These are phyloP conservation scores for Gonapodya sp. DNA, from an alignment of 192 early-diverging fungal genomes.

Conservation along the genomic window DNA sequence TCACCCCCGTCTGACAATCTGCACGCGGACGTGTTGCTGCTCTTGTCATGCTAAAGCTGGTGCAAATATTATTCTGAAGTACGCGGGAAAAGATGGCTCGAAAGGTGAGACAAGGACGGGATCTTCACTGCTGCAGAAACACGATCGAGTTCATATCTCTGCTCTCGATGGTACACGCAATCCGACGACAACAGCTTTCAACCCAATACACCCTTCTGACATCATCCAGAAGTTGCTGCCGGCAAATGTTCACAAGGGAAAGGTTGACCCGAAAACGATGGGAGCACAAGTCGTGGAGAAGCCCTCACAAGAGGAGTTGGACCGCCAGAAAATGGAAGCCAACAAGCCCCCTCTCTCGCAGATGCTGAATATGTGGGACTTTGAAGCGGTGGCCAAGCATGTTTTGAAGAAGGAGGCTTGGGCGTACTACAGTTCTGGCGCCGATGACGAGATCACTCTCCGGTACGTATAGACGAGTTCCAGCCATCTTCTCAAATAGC, in stretches of 20 bases:
- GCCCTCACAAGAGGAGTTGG: slow-evolving; percentile 29
- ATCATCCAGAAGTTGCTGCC: slow-evolving; percentile 44
- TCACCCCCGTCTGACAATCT: neutral
- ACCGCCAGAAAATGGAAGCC: slow-evolving; percentile 17
- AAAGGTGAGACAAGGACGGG: neutral
- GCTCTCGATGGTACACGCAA: neutral
- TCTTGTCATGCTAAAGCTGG: slow-evolving; percentile 11
- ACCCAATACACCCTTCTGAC: slow-evolving; percentile 53
- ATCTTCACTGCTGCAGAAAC: neutral
- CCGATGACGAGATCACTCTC: slow-evolving; percentile 72
- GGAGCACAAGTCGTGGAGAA: slow-evolving; percentile 15
- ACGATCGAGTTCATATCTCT: neutral
- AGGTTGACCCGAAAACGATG: slow-evolving; percentile 30
- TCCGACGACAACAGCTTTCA: slow-evolving; percentile 58
- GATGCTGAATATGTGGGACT: slow-evolving; percentile 63
- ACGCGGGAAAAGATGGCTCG: slow-evolving; percentile 39
- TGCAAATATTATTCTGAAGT: slow-evolving; percentile 36
- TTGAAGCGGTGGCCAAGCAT: slow-evolving; percentile 51
- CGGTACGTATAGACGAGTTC: slow-evolving; percentile 14
- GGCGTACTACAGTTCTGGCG: slow-evolving; percentile 74
- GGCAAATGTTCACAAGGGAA: slow-evolving; percentile 40
- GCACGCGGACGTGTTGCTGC: neutral
- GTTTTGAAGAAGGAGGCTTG: slow-evolving; percentile 57
- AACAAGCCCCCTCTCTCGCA: slow-evolving; percentile 39
- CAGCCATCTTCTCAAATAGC: neutral